Conservation (phyloP, 805 yeast species). For the Peterozyma xylosa region DNA sequence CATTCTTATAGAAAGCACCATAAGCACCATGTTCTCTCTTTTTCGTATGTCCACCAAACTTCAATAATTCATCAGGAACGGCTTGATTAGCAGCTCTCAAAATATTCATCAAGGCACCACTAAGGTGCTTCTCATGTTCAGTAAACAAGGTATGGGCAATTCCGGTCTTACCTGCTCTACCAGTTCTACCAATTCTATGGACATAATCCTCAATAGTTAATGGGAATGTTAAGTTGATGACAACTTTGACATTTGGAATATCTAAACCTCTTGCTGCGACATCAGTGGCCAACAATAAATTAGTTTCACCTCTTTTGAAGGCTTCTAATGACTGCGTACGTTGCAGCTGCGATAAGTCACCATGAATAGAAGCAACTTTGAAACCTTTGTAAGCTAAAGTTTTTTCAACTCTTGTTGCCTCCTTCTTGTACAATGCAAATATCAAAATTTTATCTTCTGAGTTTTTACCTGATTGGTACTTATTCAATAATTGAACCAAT, state of each 20-base stretch:
- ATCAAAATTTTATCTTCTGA: constrained; percentile 78
- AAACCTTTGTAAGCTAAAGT: constrained; percentile 67
- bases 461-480: constrained; percentile 61
- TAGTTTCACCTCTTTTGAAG: constrained; percentile 75
- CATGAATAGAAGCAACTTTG: constrained; percentile 89
- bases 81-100: constrained; percentile 90
- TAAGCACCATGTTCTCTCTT: constrained; percentile 97
- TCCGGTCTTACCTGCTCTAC: constrained; percentile 95
- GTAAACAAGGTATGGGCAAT: constrained; percentile 93
- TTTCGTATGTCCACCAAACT: constrained; percentile 96
- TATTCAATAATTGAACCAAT: constrained; percentile 60
- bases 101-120: constrained; percentile 90
- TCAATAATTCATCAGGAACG: constrained; percentile 90
- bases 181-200: constrained; percentile 96
- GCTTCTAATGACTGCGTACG: constrained; percentile 81
- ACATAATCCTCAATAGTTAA: constrained; percentile 95
- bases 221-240: constrained; percentile 93
- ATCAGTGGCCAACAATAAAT: constrained; percentile 87
- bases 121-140: constrained; percentile 91
- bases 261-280: constrained; percentile 98
- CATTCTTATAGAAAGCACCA: constrained; percentile 94
- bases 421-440: constrained; percentile 94
- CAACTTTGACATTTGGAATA: constrained; percentile 94
- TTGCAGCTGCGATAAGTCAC: constrained; percentile 88
- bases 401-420: constrained; percentile 86